These are phyloP conservation scores for Pulveroboletus sp. DNA, from an alignment of 768 basidiomycete species.

Conservation along the genomic window DNA sequence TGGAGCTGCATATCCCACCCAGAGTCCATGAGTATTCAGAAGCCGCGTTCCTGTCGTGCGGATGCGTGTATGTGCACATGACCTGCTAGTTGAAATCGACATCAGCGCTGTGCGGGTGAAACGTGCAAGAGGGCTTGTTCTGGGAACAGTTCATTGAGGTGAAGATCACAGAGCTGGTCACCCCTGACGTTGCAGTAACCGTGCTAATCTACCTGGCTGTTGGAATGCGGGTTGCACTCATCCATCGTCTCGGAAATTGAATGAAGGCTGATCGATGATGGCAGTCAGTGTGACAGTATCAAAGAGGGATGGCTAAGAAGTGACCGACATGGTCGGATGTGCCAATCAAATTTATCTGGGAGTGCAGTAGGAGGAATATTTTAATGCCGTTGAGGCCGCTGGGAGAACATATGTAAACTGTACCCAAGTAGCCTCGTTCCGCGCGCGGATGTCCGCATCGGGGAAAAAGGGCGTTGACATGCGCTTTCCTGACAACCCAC, in stretches of 20 bases:
- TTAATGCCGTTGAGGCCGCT: background rate
- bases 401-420: conserved; percentile 9
- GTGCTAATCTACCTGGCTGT: conserved; percentile 8
- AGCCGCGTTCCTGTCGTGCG: conserved; percentile 7
- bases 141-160: conserved; percentile 3
- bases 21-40: conserved; percentile 2
- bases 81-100: conserved; percentile 4
- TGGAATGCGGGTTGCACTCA: conserved; percentile 6
- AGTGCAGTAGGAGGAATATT: too few relatives aligned
- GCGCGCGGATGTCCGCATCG: background rate
- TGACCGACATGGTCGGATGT: background rate
- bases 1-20: background rate
- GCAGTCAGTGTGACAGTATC: conserved; percentile 3
- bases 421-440: background rate
- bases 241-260: conserved; percentile 19
- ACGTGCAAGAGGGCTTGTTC: conserved; percentile 7
- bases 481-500: background rate
- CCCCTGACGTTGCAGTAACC: conserved; percentile 5
- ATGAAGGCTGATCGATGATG: conserved; percentile 9
- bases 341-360: conserved; percentile 11
- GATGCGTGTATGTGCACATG: conserved; percentile 2
- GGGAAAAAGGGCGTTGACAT: conserved; percentile 5
- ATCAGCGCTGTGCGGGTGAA: conserved; percentile 8
- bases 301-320: conserved; percentile 3
- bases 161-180: conserved; percentile 6